These are phyloP conservation scores for Elsinoe ampelina DNA, from an alignment of 2,329 filamentous ascomycete species.

Conservation along the genomic window DNA sequence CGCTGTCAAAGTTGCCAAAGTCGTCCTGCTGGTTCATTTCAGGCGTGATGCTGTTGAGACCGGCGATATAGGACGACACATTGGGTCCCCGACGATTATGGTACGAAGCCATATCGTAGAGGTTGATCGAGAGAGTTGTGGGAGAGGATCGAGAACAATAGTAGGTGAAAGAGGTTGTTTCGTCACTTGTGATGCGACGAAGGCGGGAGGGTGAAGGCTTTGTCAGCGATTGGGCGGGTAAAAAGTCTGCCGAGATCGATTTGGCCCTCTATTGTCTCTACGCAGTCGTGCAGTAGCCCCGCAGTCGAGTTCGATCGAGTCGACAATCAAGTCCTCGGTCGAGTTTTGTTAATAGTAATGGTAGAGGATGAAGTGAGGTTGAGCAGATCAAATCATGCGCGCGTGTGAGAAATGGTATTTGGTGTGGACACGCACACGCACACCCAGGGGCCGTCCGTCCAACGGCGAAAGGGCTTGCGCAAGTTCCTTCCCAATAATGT, in stretches of 20 bases:
- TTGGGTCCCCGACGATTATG: slow-evolving; percentile 72
- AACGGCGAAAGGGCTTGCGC: background rate
- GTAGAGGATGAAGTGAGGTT: background rate
- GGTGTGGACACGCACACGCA: background rate
- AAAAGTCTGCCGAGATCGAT: background rate
- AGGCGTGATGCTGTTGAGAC: slow-evolving; percentile 64
- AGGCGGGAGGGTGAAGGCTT: background rate
- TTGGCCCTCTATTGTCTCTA: background rate
- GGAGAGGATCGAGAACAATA: background rate
- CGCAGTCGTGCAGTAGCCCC: background rate
- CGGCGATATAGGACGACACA: slow-evolving; percentile 80
- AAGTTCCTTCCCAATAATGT: too few species aligned
- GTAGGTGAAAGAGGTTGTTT: background rate
- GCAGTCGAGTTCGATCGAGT: slow-evolving; percentile 9
- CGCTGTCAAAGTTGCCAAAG: slow-evolving; percentile 39
- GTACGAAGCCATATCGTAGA: slow-evolving; percentile 56
- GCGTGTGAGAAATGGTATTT: background rate
- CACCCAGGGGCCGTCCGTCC: background rate
- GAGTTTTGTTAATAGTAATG: background rate
- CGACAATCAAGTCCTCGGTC: slow-evolving; percentile 10
- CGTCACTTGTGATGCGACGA: background rate
- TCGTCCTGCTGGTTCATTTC: slow-evolving; percentile 42
- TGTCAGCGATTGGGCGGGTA: slow-evolving; percentile 5
- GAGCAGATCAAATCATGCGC: background rate
- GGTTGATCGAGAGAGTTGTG: background rate